These are phyloP conservation scores for Aureobasidium namibiae DNA, from an alignment of 2,329 filamentous ascomycete genomes.

Conservation along the genomic window DNA sequence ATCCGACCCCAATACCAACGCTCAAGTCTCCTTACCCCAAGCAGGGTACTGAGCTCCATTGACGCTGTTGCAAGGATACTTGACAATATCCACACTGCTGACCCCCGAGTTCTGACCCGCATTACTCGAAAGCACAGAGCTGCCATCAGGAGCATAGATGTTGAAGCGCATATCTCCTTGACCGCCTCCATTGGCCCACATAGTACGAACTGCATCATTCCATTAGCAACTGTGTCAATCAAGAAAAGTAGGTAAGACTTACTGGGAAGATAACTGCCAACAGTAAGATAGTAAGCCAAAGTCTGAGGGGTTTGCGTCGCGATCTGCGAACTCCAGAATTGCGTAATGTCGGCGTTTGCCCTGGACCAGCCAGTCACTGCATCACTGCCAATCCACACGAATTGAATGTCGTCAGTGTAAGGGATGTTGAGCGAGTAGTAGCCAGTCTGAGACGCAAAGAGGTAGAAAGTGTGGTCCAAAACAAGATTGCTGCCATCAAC, in stretches of 20 bases:
- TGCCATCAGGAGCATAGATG: constrained; percentile 12
- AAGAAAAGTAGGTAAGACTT: background rate
- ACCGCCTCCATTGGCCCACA: constrained; percentile 15
- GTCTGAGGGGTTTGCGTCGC: constrained; percentile 12
- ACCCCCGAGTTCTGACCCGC: background rate
- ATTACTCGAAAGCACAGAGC: constrained; percentile 4
- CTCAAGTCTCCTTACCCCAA: constrained; percentile 13
- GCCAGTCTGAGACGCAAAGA: constrained; percentile 14
- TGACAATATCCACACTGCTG: constrained; percentile 12
- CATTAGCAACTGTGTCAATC: background rate
- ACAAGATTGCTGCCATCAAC: constrained; percentile 8
- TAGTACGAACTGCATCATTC: background rate
- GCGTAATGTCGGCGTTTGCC: constrained; percentile 13
- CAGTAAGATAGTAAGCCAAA: constrained; percentile 12
- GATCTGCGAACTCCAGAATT: constrained; percentile 14
- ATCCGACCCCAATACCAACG: too few species aligned
- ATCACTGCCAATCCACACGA: constrained; percentile 15
- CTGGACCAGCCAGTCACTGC: constrained; percentile 15
- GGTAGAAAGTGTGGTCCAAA: constrained; percentile 16
- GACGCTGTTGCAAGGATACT: constrained; percentile 12
- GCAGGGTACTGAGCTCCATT: constrained; percentile 14
- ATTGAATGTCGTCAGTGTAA: constrained; percentile 15
- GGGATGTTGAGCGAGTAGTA: constrained; percentile 16
- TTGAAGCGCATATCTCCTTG: constrained; percentile 14
- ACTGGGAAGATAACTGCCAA: constrained; percentile 10